These are phyloP conservation scores for Hortiboletus campestris DNA, from an alignment of 768 basidiomycete genomes.

Conservation along the genomic window DNA sequence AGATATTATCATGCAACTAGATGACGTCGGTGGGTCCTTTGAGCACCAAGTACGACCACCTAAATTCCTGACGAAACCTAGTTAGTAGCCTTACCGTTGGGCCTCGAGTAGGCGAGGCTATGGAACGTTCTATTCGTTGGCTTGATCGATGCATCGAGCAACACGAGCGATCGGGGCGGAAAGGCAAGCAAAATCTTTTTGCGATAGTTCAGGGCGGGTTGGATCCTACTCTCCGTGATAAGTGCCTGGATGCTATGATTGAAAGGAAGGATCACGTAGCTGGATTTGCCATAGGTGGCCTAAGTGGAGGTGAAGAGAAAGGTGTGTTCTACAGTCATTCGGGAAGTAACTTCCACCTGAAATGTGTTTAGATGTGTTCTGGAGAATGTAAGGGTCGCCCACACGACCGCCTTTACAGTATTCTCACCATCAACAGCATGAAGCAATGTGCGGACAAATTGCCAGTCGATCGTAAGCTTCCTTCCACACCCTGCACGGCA, in stretches of 20 bases:
- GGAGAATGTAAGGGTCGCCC: constrained; percentile 63
- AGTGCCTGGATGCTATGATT: constrained; percentile 81
- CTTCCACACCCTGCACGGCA: neutral
- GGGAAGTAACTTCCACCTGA: constrained; percentile 2
- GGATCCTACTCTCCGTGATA: constrained; percentile 64
- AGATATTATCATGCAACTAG: constrained; percentile 94
- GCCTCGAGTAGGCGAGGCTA: constrained; percentile 81
- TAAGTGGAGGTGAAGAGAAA: constrained; percentile 92
- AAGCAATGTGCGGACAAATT: constrained; percentile 78
- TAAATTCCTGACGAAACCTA: constrained; percentile 24
- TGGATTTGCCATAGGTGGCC: constrained; percentile 89
- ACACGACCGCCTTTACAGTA: neutral
- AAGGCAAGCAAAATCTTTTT: constrained; percentile 75
- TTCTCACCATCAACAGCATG: constrained; percentile 48
- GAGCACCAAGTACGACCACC: neutral
- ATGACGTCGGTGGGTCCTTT: constrained; percentile 73
- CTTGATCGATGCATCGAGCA: constrained; percentile 82
- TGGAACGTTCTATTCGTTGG: constrained; percentile 87
- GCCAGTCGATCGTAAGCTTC: constrained; percentile 66
- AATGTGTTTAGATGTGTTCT: constrained; percentile 64
- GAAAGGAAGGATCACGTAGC: constrained; percentile 70
- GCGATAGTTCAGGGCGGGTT: constrained; percentile 92
- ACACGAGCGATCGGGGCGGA: constrained; percentile 67
- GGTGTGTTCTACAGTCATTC: constrained; percentile 40
- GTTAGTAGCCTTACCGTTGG: constrained; percentile 81